Evolutionary conservation across 2,329 filamentous ascomycete genomes (phyloP), one percentile per base, ranked within the genome.

Genomic region (Paecilomyces fulvus): DNA sequence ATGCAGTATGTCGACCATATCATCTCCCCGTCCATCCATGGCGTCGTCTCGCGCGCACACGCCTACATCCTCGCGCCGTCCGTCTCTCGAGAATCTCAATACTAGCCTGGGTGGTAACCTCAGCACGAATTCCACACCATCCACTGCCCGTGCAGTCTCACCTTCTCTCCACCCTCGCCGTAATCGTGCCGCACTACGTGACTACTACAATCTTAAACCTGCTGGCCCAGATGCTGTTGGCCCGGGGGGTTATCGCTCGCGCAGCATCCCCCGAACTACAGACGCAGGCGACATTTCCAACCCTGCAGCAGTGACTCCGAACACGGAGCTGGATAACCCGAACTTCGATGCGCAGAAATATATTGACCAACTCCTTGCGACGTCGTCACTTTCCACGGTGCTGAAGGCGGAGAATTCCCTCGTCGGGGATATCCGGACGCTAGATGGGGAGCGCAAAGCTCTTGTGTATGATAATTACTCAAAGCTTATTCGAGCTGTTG

Each of bases 401-500:
- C 62, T 77, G 8, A 75, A 74, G 50, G 74, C 74, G 1, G 75
- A 77, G 60, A 73, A 75, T 43, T 74, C 72, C 7, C 67, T 77
- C n/a, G 72, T 77, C 6, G 73, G 71, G 62, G 92, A 97, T 75
- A 92, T 96, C 51, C 79, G 91, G 37, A 92, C 90, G 1, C 79
- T 99, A 17, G 94, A 97, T 67, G 92, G 92, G 23, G 94, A 99
- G 79, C 88, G 94, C 73, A 99, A 99, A 75, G 92, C 92, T 1
- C 76, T 99, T 59, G 94, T 99, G 3, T 99, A 99, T 72, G 92
- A 99, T 71, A 99, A 99, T 70, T 99, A 97, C 73, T 94, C 88
- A 64, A 97, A 97, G 75, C 76, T 99, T 63, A 96, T 99, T 63
- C 84, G 87, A n/a, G 94, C 94, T 1, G 96, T 95, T 10, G 92